These are phyloP conservation scores for Mollisiaceae sp. DNA, from an alignment of 2,329 filamentous ascomycete species.

Conservation along the genomic window DNA sequence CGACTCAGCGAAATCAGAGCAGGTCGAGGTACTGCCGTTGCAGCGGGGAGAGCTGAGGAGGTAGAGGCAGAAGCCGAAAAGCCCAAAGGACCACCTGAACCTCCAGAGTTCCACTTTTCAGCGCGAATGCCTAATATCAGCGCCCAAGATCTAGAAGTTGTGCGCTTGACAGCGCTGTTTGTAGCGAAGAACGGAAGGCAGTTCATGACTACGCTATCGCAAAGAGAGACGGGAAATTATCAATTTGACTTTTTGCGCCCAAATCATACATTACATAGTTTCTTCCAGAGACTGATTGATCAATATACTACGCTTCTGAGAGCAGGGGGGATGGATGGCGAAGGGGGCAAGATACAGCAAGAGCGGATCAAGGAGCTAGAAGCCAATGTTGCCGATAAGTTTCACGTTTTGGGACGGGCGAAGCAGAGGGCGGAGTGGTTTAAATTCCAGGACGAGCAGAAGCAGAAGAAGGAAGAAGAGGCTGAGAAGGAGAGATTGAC, in stretches of 20 bases:
- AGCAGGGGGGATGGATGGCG: constrained; percentile 68
- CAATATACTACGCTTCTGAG: constrained; percentile 86
- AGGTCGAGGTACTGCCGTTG: constrained; percentile 79
- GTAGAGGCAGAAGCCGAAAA: constrained; percentile 62
- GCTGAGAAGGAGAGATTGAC: constrained; percentile 78
- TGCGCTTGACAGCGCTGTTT: constrained; percentile 83
- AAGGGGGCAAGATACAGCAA: constrained; percentile 68
- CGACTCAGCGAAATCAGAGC: constrained; percentile 83
- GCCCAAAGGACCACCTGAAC: constrained; percentile 82
- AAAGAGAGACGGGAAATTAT: constrained; percentile 86
- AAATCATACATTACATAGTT: constrained; percentile 95
- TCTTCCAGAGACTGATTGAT: constrained; percentile 89
- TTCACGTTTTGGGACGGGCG: constrained; percentile 77
- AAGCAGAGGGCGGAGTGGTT: constrained; percentile 87
- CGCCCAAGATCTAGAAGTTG: constrained; percentile 82
- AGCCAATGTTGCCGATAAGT: constrained; percentile 78
- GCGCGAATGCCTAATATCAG: constrained; percentile 97
- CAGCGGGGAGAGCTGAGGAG: constrained; percentile 75
- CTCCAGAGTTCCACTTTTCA: constrained; percentile 88
- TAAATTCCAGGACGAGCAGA: constrained; percentile 83
- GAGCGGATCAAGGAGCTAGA: constrained; percentile 75
- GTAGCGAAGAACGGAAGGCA: constrained; percentile 90
- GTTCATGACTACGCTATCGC: constrained; percentile 88
- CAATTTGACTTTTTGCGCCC: constrained; percentile 97
- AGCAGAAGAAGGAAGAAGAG: constrained; percentile 86